Evolutionary conservation across 2,329 filamentous ascomycete genomes (phyloP).

Genomic region (Xylaria sp.): DNA sequence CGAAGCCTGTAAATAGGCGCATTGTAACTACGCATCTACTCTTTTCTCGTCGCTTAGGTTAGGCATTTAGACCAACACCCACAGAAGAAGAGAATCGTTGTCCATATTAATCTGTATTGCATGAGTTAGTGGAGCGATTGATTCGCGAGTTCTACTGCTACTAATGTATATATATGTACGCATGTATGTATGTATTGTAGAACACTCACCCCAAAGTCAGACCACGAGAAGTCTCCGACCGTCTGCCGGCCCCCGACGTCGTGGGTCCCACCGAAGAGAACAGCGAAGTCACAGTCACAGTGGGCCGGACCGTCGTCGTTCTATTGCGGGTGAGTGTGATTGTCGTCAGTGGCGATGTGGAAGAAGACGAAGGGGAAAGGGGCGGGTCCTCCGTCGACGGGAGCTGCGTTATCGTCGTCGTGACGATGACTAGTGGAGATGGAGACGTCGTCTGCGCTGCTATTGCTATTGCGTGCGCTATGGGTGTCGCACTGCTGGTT

Average conservation of each 20-base stretch:
- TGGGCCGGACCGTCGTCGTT: constrained; percentile 28
- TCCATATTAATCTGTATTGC: constrained; percentile 5
- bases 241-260: constrained; percentile 11
- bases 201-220: background rate
- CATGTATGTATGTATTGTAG: too few species aligned
- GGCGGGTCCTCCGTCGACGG: background rate
- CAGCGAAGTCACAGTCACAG: constrained; percentile 27
- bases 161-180: too few species aligned
- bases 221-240: background rate
- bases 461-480: background rate
- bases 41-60: background rate
- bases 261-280: constrained; percentile 6
- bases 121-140: background rate
- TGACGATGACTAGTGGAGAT: background rate
- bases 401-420: background rate
- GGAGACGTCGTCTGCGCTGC: constrained; percentile 17
- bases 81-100: background rate
- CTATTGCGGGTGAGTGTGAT: constrained; percentile 27
- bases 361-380: background rate
- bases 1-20: background rate
- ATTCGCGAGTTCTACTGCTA: too few species aligned
- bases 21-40: background rate
- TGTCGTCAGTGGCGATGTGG: constrained; percentile 5
- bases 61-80: background rate
- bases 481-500: background rate